A percentile compares a stretch with the other conserved stretches of the same genome.
Evolutionary conservation across 257 asterid species (phyloP).

Genomic region (Ocimum tenuiflorum): DNA sequence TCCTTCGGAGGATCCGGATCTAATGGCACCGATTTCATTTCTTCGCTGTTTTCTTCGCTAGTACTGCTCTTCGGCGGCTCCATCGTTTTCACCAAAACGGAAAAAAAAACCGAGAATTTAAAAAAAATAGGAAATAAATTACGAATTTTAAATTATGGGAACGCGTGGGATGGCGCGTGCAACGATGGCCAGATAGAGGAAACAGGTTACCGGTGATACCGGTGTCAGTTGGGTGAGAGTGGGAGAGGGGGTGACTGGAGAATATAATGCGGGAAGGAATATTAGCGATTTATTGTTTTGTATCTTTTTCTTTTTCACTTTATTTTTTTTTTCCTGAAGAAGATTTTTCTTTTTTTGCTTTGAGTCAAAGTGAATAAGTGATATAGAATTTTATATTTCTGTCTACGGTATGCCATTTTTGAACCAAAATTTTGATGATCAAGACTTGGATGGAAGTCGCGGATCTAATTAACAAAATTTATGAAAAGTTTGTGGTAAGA

Average conservation of each 20-base stretch:
- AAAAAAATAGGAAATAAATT: neutral
- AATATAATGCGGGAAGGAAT: constrained; percentile 28
- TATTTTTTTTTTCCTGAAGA: no score
- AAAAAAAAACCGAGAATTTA: neutral
- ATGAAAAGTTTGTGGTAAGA: no score
- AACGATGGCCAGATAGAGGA: neutral
- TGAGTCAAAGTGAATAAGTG: no score
- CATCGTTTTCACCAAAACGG: constrained; percentile 28
- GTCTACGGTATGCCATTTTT: no score
- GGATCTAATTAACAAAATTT: no score
- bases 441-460: no score
- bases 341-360: neutral
- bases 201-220: constrained; percentile 29
- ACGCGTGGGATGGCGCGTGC: constrained; percentile 41
- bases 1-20: constrained; percentile 27
- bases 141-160: constrained; percentile 14
- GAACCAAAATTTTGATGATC: no score
- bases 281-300: constrained; percentile 7
- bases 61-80: constrained; percentile 34
- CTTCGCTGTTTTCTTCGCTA: constrained; percentile 30
- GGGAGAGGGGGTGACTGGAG: constrained; percentile 32
- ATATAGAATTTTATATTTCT: no score
- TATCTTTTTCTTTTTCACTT: no score
- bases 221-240: constrained; percentile 9
- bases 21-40: constrained; percentile 29